Base-by-base conservation (phyloP, 2,329 filamentous ascomycete genomes). In the Talaromyces islandicus region DNA sequence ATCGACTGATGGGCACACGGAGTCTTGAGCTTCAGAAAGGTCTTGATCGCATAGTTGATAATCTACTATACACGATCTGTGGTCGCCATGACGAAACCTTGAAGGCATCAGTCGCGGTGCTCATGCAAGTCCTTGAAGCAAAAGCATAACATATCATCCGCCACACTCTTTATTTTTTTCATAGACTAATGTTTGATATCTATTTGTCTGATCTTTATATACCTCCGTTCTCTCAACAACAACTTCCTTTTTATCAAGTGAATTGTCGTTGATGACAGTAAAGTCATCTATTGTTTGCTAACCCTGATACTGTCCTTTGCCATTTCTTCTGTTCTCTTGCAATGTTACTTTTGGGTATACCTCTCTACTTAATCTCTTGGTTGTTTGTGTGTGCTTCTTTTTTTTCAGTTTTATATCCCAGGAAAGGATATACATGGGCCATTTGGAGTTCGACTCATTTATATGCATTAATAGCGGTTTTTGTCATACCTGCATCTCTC, bases 121-220 rank as follows among this genome's bases (percentile, higher is more conserved):
- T 76, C n/a, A 69, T 68, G 6, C 70, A 75, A 60, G 72, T 75
- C 10, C 71, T 76, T 19, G 73, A 76, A 62, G 64, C 65, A 12
- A 73, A 72, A 41, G 64, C 66, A 30, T 66, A 63, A 43, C 43
- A 21, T 7, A 10, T 7, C n/a, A 35, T 24, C 57, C 55, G 5
- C 41, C 25, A 35, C 21, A 25, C 11, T 21, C 10, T n/a, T 10
- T 21, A n/a, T n/a, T 2, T 50, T 59, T 29, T 19, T 52, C 48
- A 52, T 52, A 52, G 9, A 29, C 48, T 29, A 52, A 52, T 52
- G 48, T 52, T 29, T 52, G 14, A 29, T 52, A 25, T 29, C 48
- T 52, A 52, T 19, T 56, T 32, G 4, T 43, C 25, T 19, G 7
- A 32, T 24, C 54, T 51, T 27, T 25, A 50, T 51, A 25, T 55